These are phyloP conservation scores for Suhomyces kilbournensis DNA, from an alignment of 805 yeast genomes.

Conservation along the genomic window DNA sequence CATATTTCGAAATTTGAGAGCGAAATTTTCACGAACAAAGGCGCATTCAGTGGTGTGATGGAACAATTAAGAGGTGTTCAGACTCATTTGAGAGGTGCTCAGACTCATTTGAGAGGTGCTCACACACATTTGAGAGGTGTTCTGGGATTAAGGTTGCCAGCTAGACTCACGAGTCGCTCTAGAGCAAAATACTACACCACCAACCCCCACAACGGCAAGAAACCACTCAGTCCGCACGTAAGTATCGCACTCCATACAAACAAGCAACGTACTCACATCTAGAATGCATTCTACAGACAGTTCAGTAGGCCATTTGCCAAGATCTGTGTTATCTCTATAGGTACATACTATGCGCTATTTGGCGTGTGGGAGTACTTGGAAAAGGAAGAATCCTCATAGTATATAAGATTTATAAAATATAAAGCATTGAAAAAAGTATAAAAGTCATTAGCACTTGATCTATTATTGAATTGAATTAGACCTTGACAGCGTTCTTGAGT, in stretches of 20 bases:
- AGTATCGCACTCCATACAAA: neutral
- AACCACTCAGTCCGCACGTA: conserved; percentile 9
- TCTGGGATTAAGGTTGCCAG: no score
- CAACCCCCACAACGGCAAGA: neutral
- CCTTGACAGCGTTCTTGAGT: conserved; percentile 27
- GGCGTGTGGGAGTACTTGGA: conserved; percentile 46
- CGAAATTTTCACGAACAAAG: neutral
- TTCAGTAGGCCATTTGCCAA: conserved; percentile 47
- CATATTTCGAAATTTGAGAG: neutral
- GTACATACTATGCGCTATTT: conserved; percentile 45
- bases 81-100: neutral
- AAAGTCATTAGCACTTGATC: neutral
- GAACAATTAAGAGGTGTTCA: neutral
- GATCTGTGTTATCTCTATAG: conserved; percentile 42
- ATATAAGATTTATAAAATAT: neutral
- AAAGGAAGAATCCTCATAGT: neutral
- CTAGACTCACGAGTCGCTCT: no score
- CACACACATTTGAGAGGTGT: neutral
- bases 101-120: neutral
- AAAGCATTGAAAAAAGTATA: neutral
- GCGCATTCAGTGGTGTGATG: neutral
- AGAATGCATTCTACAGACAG: conserved; percentile 41
- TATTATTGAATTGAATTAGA: conserved; percentile 13
- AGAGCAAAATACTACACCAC: neutral
- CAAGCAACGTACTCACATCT: conserved; percentile 4